Percentiles rank a stretch among this genome's conserved stretches.
phyloP scores from a whole-genome alignment of 495 filamentous ascomycete species.

The Tetracladium marchalianum region DNA sequence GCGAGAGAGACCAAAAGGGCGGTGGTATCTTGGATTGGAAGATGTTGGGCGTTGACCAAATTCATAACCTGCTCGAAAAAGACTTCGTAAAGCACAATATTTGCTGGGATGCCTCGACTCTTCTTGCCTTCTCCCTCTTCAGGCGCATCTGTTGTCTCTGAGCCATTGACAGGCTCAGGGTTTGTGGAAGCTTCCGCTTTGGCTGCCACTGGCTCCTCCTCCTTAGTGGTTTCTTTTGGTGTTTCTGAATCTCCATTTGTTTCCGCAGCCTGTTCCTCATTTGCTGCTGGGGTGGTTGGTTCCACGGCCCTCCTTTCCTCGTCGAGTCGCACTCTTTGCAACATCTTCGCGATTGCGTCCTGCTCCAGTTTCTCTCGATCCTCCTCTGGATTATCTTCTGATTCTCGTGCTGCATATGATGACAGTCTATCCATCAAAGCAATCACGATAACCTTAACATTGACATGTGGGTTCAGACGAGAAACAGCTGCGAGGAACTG shows the following conservation, averaged over 20 bases:
- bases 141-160: conserved; percentile 12
- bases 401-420: conserved; percentile 80
- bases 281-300: conserved; percentile 17
- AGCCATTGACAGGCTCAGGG: conserved; percentile 21
- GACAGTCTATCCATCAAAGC: conserved; percentile 95
- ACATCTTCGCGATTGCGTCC: conserved; percentile 63
- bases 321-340: conserved; percentile 68
- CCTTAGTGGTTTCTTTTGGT: conserved; percentile 20
- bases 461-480: conserved; percentile 86
- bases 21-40: conserved; percentile 91
- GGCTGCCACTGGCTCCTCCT: conserved; percentile 28
- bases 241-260: conserved; percentile 26
- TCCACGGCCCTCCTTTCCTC: conserved; percentile 36
- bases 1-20: conserved; percentile 84
- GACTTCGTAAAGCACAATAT: conserved; percentile 89
- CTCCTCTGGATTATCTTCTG: conserved; percentile 60
- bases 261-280: conserved; percentile 21
- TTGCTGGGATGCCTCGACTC: conserved; percentile 62
- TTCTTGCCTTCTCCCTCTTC: conserved; percentile 39
- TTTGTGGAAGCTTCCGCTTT: conserved; percentile 18
- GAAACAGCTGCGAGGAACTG: conserved; percentile 87
- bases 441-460: conserved; percentile 96
- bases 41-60: conserved; percentile 77
- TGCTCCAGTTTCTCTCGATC: conserved; percentile 69
- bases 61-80: conserved; percentile 96